Evolutionary conservation across 805 yeast genomes (phyloP), one percentile per base, ranked within the genome.

Genomic region (Yarrowia deformans): DNA sequence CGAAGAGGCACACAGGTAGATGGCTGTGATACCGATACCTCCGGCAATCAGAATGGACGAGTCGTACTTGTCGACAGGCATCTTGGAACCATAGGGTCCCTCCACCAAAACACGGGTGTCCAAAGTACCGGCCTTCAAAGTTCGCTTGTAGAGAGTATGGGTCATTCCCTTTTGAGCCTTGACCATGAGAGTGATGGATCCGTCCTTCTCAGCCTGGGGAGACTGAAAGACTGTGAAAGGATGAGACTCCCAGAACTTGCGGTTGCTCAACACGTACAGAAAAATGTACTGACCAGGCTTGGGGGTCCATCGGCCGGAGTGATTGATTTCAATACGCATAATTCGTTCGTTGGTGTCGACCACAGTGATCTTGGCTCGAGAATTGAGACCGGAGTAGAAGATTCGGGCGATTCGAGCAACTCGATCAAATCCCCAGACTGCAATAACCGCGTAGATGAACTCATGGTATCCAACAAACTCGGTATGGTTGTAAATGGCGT

Each of bases 381-480:
- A 74, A 34, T 71, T 70, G 9, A 79, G 73, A 8, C 97, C 97
- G 71, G 89, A 88, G 45, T 79, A 74, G 18, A 83, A 68, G 1
- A 91, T 77, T 67, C 91, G 83, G 1, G 82, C 79, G 16, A 88
- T 70, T 72, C 97, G 82, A 13, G 84, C 74, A 0, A 85, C 70
- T 69, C 93, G 81, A 75, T 92, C 96, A 72, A 86, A 81, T 0
- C 80, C 82, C 97, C 97, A 92, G 6, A 91, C 80, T 0, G 86
- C 88, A 70, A 86, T 82, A 8, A 87, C 75, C 3, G 86, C 84
- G 69, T 84, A 86, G 37, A 83, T 73, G 79, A 83, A 85, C 69
- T 81, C 84, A 71, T 82, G 81, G 0, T 84, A 84, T 66, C 81
- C 79, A 73, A 73, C 43, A 67, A 58, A 70, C 32, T 69, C 77